These are phyloP conservation scores for Closterium sp. DNA, from an alignment of 139 green algal genomes.

Conservation along the genomic window DNA sequence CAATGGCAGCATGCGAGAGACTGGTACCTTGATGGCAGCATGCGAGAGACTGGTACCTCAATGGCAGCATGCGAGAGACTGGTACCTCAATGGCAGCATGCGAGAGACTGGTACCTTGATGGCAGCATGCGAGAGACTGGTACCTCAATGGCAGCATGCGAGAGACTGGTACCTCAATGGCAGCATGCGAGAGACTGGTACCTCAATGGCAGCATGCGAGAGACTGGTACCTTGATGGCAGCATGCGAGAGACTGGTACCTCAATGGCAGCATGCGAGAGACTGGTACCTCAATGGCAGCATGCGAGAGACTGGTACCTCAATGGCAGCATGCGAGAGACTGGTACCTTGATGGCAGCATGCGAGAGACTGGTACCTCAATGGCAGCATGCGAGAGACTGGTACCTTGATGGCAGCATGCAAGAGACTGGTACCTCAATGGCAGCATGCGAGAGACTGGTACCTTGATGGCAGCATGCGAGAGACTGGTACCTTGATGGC, in stretches of 20 bases:
- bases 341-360: constrained; percentile 90
- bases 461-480: no score
- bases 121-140: no score
- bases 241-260: no score
- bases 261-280: neutral
- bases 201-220: neutral
- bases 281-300: constrained; percentile 85
- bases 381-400: neutral
- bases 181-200: no score
- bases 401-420: constrained; percentile 90
- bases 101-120: constrained; percentile 74
- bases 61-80: no score
- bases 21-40: no score
- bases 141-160: neutral
- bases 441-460: neutral
- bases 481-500: no score
- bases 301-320: no score
- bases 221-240: constrained; percentile 82
- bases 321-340: neutral
- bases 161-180: constrained; percentile 78
- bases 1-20: no score
- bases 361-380: no score
- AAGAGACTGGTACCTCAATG: no score
- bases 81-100: neutral
- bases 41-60: constrained; percentile 62